Evolutionary conservation across 2,329 filamentous ascomycete genomes (phyloP).

Genomic region (Leptodontidium sp.): DNA sequence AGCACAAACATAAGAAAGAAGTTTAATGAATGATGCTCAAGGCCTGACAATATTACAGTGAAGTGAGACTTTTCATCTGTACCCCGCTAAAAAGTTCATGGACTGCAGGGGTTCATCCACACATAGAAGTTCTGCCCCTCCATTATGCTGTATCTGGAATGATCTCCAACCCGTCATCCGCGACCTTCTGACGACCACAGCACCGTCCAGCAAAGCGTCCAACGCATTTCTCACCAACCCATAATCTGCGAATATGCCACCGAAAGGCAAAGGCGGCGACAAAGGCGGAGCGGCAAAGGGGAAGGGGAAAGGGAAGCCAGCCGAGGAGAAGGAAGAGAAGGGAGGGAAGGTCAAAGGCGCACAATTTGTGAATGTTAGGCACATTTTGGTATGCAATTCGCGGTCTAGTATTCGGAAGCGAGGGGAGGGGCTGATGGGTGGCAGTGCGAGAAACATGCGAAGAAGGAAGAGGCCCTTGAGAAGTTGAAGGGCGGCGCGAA

Average conservation of each 20-base stretch:
- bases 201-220: not conserved
- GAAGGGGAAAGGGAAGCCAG: constrained; percentile 50
- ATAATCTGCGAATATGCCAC: constrained; percentile 39
- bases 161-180: constrained; percentile 1
- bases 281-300: constrained; percentile 43
- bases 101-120: not conserved
- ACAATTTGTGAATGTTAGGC: constrained; percentile 75
- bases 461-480: constrained; percentile 77
- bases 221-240: not conserved
- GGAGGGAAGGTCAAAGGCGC: constrained; percentile 63
- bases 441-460: constrained; percentile 77
- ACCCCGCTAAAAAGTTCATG: constrained; percentile 15
- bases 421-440: constrained; percentile 27
- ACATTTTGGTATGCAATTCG: constrained; percentile 58
- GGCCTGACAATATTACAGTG: not conserved
- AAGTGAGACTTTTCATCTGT: constrained; percentile 3
- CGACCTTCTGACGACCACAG: not conserved
- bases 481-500: constrained; percentile 72
- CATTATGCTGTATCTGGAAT: constrained; percentile 17
- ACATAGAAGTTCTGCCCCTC: constrained; percentile 18
- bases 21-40: not conserved
- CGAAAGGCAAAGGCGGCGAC: constrained; percentile 43
- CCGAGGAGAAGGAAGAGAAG: constrained; percentile 49
- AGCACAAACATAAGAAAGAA: not conserved
- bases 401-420: not conserved